Percentiles rank a stretch among this genome's conserved stretches.
These are phyloP conservation scores for Coccomyxa sp. DNA, from an alignment of 139 green algal species.

Conservation along the genomic window DNA sequence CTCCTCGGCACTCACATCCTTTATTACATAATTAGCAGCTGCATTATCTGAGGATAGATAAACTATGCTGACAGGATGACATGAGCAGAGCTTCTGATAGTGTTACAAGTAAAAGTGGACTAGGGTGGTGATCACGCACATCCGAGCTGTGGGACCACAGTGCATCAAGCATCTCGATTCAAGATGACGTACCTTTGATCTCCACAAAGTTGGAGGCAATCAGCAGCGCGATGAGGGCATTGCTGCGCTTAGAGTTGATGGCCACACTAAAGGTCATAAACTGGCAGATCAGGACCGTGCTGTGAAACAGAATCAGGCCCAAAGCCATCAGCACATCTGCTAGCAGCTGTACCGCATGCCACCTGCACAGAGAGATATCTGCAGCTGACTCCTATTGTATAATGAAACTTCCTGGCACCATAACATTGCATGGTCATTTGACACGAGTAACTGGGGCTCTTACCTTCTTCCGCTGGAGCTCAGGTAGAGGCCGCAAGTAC, in stretches of 20 bases:
- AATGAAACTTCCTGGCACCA: not conserved
- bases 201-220: constrained; percentile 91
- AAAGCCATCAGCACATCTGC: constrained; percentile 50
- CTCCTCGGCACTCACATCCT: no score
- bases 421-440: not conserved
- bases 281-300: constrained; percentile 67
- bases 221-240: constrained; percentile 76
- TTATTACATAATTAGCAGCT: no score
- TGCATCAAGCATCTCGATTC: no score
- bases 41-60: no score
- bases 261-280: constrained; percentile 75
- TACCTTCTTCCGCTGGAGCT: constrained; percentile 9
- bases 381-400: not conserved
- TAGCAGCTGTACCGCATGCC: constrained; percentile 30
- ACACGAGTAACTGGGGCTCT: not conserved
- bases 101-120: no score
- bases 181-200: constrained; percentile 62
- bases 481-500: constrained; percentile 59
- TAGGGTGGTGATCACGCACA: no score
- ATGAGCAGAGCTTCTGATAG: no score
- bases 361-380: not conserved
- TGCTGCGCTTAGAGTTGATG: constrained; percentile 67
- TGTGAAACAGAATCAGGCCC: constrained; percentile 49
- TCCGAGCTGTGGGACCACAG: no score
- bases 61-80: no score